phyloP scores from a whole-genome alignment of 352 stramenopile species.

The Phytopythium helicoides region DNA sequence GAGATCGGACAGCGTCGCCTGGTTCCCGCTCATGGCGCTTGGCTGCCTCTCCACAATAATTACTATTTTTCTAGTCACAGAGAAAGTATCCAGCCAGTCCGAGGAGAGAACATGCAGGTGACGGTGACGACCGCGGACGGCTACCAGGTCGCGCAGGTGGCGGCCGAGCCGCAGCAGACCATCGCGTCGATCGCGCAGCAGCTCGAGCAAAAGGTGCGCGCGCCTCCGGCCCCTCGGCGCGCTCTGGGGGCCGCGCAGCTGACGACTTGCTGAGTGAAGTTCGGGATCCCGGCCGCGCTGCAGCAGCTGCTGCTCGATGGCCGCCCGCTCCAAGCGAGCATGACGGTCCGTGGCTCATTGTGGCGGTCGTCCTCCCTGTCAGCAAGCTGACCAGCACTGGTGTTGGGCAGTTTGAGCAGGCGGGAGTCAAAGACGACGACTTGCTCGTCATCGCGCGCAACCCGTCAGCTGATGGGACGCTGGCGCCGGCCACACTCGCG shows the following conservation, averaged over 20 bases:
- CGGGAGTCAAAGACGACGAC: constrained; percentile 69
- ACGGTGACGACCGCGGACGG: constrained; percentile 65
- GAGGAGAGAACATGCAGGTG: constrained; percentile 46
- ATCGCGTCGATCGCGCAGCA: constrained; percentile 34
- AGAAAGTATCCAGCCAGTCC: not conserved
- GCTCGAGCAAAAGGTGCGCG: constrained; percentile 52
- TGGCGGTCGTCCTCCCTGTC: not conserved
- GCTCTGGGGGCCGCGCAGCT: too few species aligned
- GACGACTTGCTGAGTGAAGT: constrained; percentile 24
- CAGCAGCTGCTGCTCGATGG: constrained; percentile 72
- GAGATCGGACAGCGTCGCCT: constrained; percentile 51
- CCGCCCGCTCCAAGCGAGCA: constrained; percentile 41
- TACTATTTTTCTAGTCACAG: not conserved
- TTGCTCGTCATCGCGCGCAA: constrained; percentile 64
- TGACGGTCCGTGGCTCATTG: constrained; percentile 32
- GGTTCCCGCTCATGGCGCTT: constrained; percentile 7
- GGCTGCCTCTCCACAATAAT: not conserved
- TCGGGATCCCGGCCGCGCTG: constrained; percentile 46
- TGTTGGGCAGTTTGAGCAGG: constrained; percentile 53
- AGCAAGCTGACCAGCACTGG: not conserved
- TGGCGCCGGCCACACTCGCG: too few species aligned
- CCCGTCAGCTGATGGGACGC: constrained; percentile 16
- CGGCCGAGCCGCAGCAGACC: constrained; percentile 45
- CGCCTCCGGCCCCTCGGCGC: not conserved
- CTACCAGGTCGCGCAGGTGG: constrained; percentile 50